phyloP scores from a whole-genome alignment of 2,329 filamentous ascomycete species.

The Pseudogymnoascus sp. region DNA sequence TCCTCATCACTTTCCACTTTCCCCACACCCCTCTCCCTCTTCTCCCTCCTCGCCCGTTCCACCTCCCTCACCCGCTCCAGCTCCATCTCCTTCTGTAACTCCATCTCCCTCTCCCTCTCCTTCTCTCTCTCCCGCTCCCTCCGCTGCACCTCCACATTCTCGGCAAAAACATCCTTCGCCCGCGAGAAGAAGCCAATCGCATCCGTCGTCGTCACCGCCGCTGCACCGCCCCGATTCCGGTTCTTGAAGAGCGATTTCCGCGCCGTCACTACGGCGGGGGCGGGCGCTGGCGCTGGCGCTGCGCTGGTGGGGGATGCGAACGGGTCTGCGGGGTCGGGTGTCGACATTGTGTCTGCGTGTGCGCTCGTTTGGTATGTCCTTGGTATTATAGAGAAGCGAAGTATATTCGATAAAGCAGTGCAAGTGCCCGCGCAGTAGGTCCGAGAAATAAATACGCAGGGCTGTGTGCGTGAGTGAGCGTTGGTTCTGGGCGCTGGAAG shows the following conservation, averaged over 20 bases:
- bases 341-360: not conserved
- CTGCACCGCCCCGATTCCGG: slow-evolving; percentile 34
- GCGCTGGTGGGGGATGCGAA: not conserved
- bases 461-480: not conserved
- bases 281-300: slow-evolving; percentile 2
- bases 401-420: not conserved
- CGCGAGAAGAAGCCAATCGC: slow-evolving; percentile 40
- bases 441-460: not conserved
- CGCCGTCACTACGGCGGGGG: slow-evolving; percentile 17
- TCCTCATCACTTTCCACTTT: not conserved
- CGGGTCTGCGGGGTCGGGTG: not conserved
- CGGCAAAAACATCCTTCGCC: slow-evolving; percentile 37
- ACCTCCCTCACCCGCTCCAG: slow-evolving; percentile 17
- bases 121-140: slow-evolving; percentile 22
- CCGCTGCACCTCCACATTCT: slow-evolving; percentile 35
- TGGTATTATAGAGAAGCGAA: not conserved
- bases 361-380: not conserved
- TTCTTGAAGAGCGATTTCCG: slow-evolving; percentile 46
- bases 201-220: slow-evolving; percentile 24
- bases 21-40: slow-evolving; percentile 10
- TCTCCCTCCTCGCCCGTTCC: slow-evolving; percentile 21
- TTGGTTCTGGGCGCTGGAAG: not conserved
- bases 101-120: not conserved
- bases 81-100: slow-evolving; percentile 10
- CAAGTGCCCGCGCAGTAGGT: not conserved